Base-by-base conservation (phyloP, 805 yeast genomes). In the Teunomyces lycoperdinae region DNA sequence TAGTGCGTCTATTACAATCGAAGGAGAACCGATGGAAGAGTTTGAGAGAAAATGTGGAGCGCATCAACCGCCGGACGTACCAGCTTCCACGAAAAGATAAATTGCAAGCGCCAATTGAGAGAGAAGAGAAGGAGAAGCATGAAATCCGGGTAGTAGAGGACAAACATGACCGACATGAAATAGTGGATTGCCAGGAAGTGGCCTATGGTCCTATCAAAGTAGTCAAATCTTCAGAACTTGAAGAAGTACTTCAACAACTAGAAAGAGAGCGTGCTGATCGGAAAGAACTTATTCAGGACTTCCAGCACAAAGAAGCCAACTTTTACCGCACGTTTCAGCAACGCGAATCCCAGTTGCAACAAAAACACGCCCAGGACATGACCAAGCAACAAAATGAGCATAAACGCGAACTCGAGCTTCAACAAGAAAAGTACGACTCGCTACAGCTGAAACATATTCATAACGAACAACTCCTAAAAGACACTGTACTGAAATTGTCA, bases 21-120 rank as follows among this genome's bases (percentile, higher is more conserved):
- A 44, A 48, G 35, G 52, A 44, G 39, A 44, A 43, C 36, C 44
- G 46, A 10, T 47, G 39, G 47, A 48, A 27, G 46, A 57, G 55
- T 27, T 50, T 67, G 30, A 55, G 55, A 39, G 59, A 56, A 30
- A 58, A 56, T 20, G 63, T 66, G 17, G 47, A 53, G 11, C 55
- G 55, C 38, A 60, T 62, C 39, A 58, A 55, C 20, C 52, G 51
- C 31, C 55, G 57, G 6, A 53, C 54, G 13, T 62, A 55, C 45
- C 58, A 56, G 5, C 30, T 60, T 14, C 66, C 66, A 5, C 38
- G 44, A 10, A 46, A 43, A 13, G 29, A 26, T 35, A 44, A 14
- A 20, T 6, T 20, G 24, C 24, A 20, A 20, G 6, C 4, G 24
- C 6, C 24, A 20, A 20, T 20, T 20, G 24, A 20, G 1, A 20